Percentiles rank a stretch among this genome's conserved stretches.
Conservation (phyloP, 805 yeast species). For the Saturnispora besseyi region DNA sequence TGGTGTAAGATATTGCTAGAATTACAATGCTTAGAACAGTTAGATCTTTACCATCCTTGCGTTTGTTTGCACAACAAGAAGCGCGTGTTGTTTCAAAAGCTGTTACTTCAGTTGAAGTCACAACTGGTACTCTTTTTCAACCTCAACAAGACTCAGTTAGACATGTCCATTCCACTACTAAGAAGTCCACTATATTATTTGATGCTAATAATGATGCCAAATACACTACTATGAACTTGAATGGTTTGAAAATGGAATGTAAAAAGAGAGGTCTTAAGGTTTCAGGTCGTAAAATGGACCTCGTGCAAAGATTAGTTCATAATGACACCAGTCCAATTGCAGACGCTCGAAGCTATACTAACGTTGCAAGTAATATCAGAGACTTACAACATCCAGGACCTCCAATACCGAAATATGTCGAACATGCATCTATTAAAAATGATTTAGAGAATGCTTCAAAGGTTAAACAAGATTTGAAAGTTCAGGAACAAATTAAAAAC, state of each 20-base stretch:
- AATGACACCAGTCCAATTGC: slow-evolving; percentile 10
- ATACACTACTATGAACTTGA: slow-evolving; percentile 39
- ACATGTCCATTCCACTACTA: slow-evolving; percentile 29
- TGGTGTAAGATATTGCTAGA: neutral
- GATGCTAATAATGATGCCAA: slow-evolving; percentile 19
- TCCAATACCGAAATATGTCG: neutral
- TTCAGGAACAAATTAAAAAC: slow-evolving; percentile 4
- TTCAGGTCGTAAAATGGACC: slow-evolving; percentile 52
- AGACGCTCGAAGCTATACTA: slow-evolving; percentile 6
- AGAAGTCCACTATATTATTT: slow-evolving; percentile 25
- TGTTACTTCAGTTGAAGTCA: neutral
- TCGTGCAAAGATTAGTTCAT: slow-evolving; percentile 31
- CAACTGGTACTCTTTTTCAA: slow-evolving; percentile 15
- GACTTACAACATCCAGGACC: neutral
- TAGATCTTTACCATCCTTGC: slow-evolving; percentile 27
- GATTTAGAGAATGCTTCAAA: too few relatives aligned
- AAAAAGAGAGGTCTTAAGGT: slow-evolving; percentile 50
- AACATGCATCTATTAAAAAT: slow-evolving; percentile 3
- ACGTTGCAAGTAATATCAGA: neutral
- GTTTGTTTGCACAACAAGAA: slow-evolving; percentile 23
- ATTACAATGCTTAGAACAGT: slow-evolving; percentile 26
- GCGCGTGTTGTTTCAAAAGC: slow-evolving; percentile 7
- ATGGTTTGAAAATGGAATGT: slow-evolving; percentile 50
- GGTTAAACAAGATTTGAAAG: neutral
- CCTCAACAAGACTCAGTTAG: slow-evolving; percentile 12